A percentile compares a stretch with the other conserved stretches of the same genome.
Conservation (phyloP, 192 early-diverging fungal genomes). For the Coemansia sp. region DNA sequence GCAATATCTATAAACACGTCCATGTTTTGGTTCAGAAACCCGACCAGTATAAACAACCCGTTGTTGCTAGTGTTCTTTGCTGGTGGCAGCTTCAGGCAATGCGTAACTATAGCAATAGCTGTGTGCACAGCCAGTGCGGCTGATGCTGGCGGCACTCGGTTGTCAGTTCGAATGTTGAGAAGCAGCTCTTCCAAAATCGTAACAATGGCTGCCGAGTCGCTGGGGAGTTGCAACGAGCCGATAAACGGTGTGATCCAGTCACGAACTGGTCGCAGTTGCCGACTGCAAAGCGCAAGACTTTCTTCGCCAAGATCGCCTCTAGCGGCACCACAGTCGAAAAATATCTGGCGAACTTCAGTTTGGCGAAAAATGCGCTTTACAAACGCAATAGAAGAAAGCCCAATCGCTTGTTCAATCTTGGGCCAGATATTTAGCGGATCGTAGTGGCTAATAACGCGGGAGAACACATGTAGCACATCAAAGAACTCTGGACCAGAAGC, state of each 20-base stretch:
- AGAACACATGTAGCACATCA: slow-evolving; percentile 32
- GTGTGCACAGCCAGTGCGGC: slow-evolving; percentile 26
- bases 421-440: slow-evolving; percentile 24
- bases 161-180: slow-evolving; percentile 15
- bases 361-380: slow-evolving; percentile 12
- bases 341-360: slow-evolving; percentile 7
- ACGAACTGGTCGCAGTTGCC: slow-evolving; percentile 26
- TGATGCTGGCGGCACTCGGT: slow-evolving; percentile 11
- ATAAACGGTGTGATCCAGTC: slow-evolving; percentile 51
- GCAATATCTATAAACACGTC: slow-evolving; percentile 26
- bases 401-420: slow-evolving; percentile 1
- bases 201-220: slow-evolving; percentile 17
- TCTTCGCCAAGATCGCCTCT: slow-evolving; percentile 10
- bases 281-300: slow-evolving; percentile 9
- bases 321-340: background rate
- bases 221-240: slow-evolving; percentile 29
- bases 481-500: slow-evolving; percentile 24
- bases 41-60: slow-evolving; percentile 23
- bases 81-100: slow-evolving; percentile 33
- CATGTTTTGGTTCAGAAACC: slow-evolving; percentile 24
- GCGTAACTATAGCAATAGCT: slow-evolving; percentile 36
- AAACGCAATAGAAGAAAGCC: slow-evolving; percentile 17
- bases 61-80: slow-evolving; percentile 10
- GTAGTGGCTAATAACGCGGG: slow-evolving; percentile 20
- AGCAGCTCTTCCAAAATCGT: slow-evolving; percentile 29